Evolutionary conservation across 2,329 filamentous ascomycete species (phyloP).

Genomic region (Talaromyces sp.): DNA sequence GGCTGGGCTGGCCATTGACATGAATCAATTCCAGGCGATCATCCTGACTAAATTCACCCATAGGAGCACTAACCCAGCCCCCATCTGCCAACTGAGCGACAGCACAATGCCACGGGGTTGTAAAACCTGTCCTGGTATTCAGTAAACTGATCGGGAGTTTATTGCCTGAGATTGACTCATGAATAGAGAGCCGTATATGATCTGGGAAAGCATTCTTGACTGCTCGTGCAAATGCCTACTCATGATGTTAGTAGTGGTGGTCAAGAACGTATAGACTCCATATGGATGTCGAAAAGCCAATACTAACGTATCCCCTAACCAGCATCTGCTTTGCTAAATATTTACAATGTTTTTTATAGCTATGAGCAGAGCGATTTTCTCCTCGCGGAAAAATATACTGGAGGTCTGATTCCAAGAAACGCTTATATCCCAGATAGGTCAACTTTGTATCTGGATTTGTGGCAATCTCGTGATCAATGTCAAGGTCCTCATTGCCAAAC

Average conservation of each 20-base stretch:
- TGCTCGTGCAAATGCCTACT: constrained; percentile 53
- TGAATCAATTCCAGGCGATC: constrained; percentile 9
- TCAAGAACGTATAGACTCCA: neutral
- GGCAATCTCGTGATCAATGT: constrained; percentile 45
- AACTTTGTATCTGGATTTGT: constrained; percentile 49
- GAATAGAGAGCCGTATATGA: constrained; percentile 54
- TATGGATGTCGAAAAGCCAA: neutral
- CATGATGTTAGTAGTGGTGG: neutral
- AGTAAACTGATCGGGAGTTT: constrained; percentile 53
- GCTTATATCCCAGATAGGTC: constrained; percentile 55
- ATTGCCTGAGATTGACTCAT: constrained; percentile 47
- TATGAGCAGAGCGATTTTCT: constrained; percentile 4
- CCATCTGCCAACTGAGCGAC: constrained; percentile 13
- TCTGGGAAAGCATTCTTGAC: constrained; percentile 47
- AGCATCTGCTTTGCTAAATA: constrained; percentile 57
- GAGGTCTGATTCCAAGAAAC: constrained; percentile 53
- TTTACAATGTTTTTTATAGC: constrained; percentile 46
- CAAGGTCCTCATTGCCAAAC: constrained; percentile 33
- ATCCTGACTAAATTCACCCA: constrained; percentile 9
- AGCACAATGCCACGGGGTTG: constrained; percentile 55
- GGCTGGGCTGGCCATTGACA: constrained; percentile 3
- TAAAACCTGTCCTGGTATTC: constrained; percentile 46
- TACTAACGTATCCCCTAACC: constrained; percentile 50
- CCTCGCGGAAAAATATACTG: constrained; percentile 14
- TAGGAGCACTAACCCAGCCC: neutral